Evolutionary conservation across 2,329 filamentous ascomycete species (phyloP).

Genomic region (Colletotrichum cordylinicola): DNA sequence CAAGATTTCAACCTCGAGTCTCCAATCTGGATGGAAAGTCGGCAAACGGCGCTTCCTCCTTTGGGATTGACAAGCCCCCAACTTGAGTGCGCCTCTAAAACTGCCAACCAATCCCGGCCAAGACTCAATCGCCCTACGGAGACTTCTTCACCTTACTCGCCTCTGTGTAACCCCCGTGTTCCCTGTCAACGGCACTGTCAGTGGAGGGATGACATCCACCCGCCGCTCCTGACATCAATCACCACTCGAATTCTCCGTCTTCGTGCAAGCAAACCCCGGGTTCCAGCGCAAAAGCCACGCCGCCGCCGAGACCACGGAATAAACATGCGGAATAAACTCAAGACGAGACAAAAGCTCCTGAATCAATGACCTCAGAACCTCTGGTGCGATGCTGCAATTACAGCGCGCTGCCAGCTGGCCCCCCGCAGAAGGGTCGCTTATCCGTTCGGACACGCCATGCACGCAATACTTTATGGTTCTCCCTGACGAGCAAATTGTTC

Average conservation of each 20-base stretch:
- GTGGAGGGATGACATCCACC: constrained; percentile 9
- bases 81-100: neutral
- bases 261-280: neutral
- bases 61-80: neutral
- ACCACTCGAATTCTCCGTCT: neutral
- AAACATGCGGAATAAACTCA: neutral
- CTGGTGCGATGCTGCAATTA: neutral
- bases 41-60: neutral
- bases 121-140: neutral
- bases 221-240: constrained; percentile 10
- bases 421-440: neutral
- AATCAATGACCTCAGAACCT: neutral
- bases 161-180: neutral
- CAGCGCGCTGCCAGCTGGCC: neutral
- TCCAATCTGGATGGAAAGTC: neutral
- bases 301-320: neutral
- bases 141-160: neutral
- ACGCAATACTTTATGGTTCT: neutral
- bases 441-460: neutral
- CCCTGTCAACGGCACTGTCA: constrained; percentile 7
- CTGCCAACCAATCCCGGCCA: neutral
- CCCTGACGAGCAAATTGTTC: neutral
- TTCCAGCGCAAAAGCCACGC: neutral
- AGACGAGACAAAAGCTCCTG: neutral
- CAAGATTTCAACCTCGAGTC: neutral